Base-by-base conservation (phyloP, 805 yeast genomes). In the Ogataea neopini region DNA sequence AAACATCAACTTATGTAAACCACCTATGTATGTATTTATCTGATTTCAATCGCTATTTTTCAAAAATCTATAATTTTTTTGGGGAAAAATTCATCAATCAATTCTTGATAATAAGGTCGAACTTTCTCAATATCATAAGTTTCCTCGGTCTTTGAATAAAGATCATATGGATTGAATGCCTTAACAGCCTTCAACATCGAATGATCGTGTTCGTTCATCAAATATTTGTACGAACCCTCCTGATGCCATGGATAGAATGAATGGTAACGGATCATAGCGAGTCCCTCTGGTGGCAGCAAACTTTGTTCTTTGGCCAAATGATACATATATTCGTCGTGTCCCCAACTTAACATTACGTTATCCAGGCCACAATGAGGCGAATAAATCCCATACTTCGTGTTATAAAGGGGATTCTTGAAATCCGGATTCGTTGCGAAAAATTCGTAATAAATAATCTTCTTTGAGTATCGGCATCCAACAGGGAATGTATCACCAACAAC, bases 401-500 rank as follows among this genome's bases (percentile, higher is more conserved):
- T 78, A 62, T 84, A 84, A 33, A 84, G 69, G 5, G 88, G 88
- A 56, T 83, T 84, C 18, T 69, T 63, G 44, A 68, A 70, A 59
- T 84, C 90, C 1, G 85, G 84, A 60, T 84, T 84, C 18, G 68
- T 64, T 46, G 74, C 71, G 62, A 84, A 84, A 52, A 75, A 79
- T 30, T 81, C 84, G 37, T 81, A 76, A 53, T 78, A 80, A 11
- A 84, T 83, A 41, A 79, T 81, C 52, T 76, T 75, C 48, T 75
- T 75, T 56, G 79, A 81, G 57, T 74, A 83, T 49, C 74, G 74
- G 61, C 90, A 84, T 2, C 90, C 90, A 20, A 84, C 87, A 0
- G 89, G 87, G 57, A 84, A 84, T 2, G 89, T 84, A 60, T 84
- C 90, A 5, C 90, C 90, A 17, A 84, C 90, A 25, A 84, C 90